Base-by-base conservation (phyloP, 2,329 filamentous ascomycete genomes). In the Aspergillus fructus region DNA sequence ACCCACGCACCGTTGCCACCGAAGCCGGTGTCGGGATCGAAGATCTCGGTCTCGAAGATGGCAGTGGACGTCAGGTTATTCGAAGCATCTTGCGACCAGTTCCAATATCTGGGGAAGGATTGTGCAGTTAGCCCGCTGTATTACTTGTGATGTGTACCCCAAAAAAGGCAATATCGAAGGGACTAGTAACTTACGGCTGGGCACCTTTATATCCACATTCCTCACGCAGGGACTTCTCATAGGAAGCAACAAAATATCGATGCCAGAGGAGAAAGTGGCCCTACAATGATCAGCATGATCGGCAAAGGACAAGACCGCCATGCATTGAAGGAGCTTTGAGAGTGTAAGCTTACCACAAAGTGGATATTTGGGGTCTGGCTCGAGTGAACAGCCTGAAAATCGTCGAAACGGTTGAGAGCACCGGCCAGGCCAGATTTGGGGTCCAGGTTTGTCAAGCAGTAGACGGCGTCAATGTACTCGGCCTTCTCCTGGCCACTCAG, bases 131-230 rank as follows among this genome's bases (percentile, higher is more conserved):
- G 45, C 45, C 5, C 34, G 15, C n/a, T 8, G n/a, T 9, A 13
- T 23, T n/a, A 19, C 27, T 17, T 19, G 33, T 6, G 51, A 53
- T 47, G 42, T 46, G 15, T 33, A 47, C 13, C 13, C 2, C 13
- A 23, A 33, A 21, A 39, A 12, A 3, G 12, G n/a, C 2, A 3
- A 30, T 23, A 15, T 15, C 23, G 17, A 7, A 21, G 39, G 12
- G 33, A 7, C 27, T 37, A 23, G 46, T 30, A 41, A 60, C 60
- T 61, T 73, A 77, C 49, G 78, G 78, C 52, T 78, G 74, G 5
- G 70, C 68, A 13, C 77, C 77, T 3, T 60, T 68, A 62, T 79
- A 80, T 33, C 74, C 73, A 57, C 78, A 80, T 54, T 75, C 71
- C 3, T 76, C 63, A 50, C 71, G 64, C 12, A 80, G 66, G 23